Evolutionary conservation across 176 grass and related monocot species (phyloP).

Genomic region (Lolium perenne): DNA sequence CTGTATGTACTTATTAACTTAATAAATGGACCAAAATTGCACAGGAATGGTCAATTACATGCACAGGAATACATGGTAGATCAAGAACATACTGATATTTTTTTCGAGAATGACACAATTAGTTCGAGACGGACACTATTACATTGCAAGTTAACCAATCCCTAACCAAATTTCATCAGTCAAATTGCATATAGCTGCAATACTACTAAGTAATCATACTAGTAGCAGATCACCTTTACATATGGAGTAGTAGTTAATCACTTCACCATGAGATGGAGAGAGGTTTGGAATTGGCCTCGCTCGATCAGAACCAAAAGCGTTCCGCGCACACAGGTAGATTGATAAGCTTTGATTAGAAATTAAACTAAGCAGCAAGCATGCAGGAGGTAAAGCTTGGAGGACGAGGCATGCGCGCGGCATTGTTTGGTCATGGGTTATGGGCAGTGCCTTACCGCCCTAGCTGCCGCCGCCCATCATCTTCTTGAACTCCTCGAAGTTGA

Average conservation of each 20-base stretch:
- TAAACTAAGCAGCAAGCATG: neutral
- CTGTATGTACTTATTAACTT: too few relatives aligned
- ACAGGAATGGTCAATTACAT: neutral
- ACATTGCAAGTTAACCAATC: neutral
- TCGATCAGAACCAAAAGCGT: neutral
- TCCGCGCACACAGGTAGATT: neutral
- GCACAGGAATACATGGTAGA: neutral
- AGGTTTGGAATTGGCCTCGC: neutral
- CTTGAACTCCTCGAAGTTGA: constrained; percentile 74
- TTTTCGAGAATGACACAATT: too few relatives aligned
- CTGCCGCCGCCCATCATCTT: constrained; percentile 59
- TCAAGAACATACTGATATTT: neutral
- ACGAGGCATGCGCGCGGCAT: neutral
- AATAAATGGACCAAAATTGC: neutral
- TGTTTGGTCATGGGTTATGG: neutral
- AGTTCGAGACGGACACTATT: neutral
- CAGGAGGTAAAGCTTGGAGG: neutral
- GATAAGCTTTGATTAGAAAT: neutral
- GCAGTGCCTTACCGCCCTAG: neutral
- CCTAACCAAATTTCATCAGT: constrained; percentile 5
- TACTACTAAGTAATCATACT: neutral
- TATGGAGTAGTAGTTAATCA: neutral
- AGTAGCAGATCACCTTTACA: constrained; percentile 5
- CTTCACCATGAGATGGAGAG: neutral
- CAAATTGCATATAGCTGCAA: neutral